Conservation (phyloP, 352 stramenopile genomes). For the Pilasporangium apinafurcum region DNA sequence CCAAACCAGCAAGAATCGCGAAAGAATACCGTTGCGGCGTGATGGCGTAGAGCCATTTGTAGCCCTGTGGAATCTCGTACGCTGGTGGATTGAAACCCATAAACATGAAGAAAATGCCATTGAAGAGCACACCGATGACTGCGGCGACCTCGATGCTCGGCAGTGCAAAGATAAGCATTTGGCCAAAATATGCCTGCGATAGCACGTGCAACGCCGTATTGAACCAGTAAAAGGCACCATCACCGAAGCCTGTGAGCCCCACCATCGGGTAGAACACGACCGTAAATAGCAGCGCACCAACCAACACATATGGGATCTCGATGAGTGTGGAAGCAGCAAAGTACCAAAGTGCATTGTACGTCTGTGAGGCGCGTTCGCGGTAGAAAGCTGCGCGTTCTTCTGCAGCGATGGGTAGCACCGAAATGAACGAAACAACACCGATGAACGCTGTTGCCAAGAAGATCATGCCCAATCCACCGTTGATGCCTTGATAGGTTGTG, state of each 20-base stretch:
- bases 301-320: slow-evolving; percentile 59
- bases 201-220: slow-evolving; percentile 54
- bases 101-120: slow-evolving; percentile 49
- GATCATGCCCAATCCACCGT: slow-evolving; percentile 53
- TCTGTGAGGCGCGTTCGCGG: slow-evolving; percentile 75
- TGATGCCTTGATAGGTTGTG: slow-evolving; percentile 27
- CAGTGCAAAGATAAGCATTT: slow-evolving; percentile 55
- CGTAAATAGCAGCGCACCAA: slow-evolving; percentile 28
- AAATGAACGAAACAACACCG: slow-evolving; percentile 63
- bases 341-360: slow-evolving; percentile 73
- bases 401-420: slow-evolving; percentile 60
- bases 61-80: slow-evolving; percentile 18
- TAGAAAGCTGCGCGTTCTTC: slow-evolving; percentile 87
- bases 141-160: slow-evolving; percentile 31
- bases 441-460: slow-evolving; percentile 76
- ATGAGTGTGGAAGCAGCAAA: slow-evolving; percentile 53
- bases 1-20: slow-evolving; percentile 11
- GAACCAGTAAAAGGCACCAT: slow-evolving; percentile 53
- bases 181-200: slow-evolving; percentile 50
- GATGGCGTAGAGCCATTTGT: slow-evolving; percentile 41
- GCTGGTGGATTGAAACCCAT: slow-evolving; percentile 33
- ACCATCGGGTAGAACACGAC: slow-evolving; percentile 73
- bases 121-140: slow-evolving; percentile 26
- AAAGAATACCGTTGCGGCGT: slow-evolving; percentile 23
- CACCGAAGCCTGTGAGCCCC: slow-evolving; percentile 22